phyloP scores from a whole-genome alignment of 1,284 basidiomycete species.

The Leccinum solheimii region DNA sequence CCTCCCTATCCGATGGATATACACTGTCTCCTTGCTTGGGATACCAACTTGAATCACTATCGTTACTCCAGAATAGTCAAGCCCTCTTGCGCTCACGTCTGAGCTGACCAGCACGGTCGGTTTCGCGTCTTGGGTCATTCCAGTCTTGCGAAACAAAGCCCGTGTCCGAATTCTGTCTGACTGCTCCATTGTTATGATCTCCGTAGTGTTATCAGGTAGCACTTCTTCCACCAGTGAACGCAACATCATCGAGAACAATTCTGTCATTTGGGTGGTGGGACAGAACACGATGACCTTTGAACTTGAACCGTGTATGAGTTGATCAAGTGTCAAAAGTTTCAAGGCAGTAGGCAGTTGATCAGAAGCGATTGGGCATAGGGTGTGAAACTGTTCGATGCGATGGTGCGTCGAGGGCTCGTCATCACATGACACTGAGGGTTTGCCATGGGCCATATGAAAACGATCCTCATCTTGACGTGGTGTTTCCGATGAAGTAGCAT shows the following conservation, averaged over 20 bases:
- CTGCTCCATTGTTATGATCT: constrained; percentile 76
- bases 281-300: constrained; percentile 90
- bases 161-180: constrained; percentile 21
- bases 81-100: constrained; percentile 86
- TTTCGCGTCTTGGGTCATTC: constrained; percentile 44
- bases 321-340: constrained; percentile 87
- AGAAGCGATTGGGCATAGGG: constrained; percentile 63
- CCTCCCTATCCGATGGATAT: constrained; percentile 90
- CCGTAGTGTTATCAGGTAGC: constrained; percentile 52
- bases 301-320: constrained; percentile 68
- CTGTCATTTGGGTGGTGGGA: constrained; percentile 86
- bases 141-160: constrained; percentile 47
- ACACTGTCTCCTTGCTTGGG: constrained; percentile 72
- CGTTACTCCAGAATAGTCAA: constrained; percentile 86
- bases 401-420: constrained; percentile 53
- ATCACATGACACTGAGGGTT: background rate
- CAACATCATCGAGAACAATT: constrained; percentile 70
- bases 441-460: background rate
- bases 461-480: constrained; percentile 19
- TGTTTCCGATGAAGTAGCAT: constrained; percentile 50
- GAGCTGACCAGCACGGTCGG: constrained; percentile 80
- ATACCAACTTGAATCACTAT: constrained; percentile 93
- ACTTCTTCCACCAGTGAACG: constrained; percentile 47
- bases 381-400: constrained; percentile 85
- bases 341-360: constrained; percentile 82